These are phyloP conservation scores for Achaetomium macrosporum DNA, from an alignment of 2,329 filamentous ascomycete genomes.

Conservation along the genomic window DNA sequence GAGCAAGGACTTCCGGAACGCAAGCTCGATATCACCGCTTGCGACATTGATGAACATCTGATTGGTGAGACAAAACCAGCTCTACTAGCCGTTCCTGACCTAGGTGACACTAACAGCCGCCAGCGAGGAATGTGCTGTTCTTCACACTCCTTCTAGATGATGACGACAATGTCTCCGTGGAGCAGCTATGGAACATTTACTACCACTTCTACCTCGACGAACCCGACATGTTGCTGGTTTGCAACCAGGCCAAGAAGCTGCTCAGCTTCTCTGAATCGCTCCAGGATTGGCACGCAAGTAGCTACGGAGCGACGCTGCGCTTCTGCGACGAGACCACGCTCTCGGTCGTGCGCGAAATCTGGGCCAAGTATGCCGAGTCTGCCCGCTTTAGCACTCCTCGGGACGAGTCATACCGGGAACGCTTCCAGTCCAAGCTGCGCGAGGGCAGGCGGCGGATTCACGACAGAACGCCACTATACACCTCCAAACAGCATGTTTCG, in stretches of 20 bases:
- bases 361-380: slow-evolving; percentile 31
- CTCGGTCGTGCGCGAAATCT: slow-evolving; percentile 34
- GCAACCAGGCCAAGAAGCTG: slow-evolving; percentile 40
- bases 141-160: slow-evolving; percentile 46
- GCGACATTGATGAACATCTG: slow-evolving; percentile 45
- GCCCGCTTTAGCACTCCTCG: neutral
- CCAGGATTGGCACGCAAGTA: slow-evolving; percentile 38
- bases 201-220: slow-evolving; percentile 46
- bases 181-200: slow-evolving; percentile 48
- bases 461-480: neutral
- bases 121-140: slow-evolving; percentile 49
- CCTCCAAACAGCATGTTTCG: neutral
- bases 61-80: slow-evolving; percentile 37
- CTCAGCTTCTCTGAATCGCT: slow-evolving; percentile 33
- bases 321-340: slow-evolving; percentile 47
- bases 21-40: slow-evolving; percentile 50
- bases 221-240: slow-evolving; percentile 32
- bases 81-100: neutral
- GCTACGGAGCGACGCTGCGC: slow-evolving; percentile 40
- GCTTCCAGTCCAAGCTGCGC: neutral
- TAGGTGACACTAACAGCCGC: slow-evolving; percentile 23
- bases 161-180: slow-evolving; percentile 21
- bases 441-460: neutral
- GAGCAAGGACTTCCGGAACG: slow-evolving; percentile 26
- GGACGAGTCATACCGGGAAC: neutral